Evolutionary conservation across 2,329 filamentous ascomycete species (phyloP).

Genomic region (Albophoma yamanashiensis): DNA sequence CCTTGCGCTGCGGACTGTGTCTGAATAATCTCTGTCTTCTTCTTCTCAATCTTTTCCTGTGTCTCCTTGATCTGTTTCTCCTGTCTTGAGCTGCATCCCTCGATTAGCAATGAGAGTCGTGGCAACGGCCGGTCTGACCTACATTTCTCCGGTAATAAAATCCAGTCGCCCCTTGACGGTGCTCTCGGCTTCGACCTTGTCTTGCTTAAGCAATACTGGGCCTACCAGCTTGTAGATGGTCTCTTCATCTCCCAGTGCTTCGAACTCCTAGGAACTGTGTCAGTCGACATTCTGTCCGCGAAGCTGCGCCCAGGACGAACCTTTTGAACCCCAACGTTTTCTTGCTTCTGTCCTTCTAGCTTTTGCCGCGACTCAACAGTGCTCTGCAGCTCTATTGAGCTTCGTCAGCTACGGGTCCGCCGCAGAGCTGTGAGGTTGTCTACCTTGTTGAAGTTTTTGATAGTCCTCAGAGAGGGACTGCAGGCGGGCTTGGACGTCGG

Average conservation of each 20-base stretch:
- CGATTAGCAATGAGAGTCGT: slow-evolving; percentile 5
- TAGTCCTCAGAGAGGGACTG: slow-evolving; percentile 82
- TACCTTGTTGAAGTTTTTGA: slow-evolving; percentile 75
- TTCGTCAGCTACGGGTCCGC: background rate
- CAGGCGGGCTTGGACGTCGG: slow-evolving; percentile 63
- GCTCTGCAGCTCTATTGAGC: slow-evolving; percentile 59
- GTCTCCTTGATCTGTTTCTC: slow-evolving; percentile 44
- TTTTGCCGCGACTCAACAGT: slow-evolving; percentile 74
- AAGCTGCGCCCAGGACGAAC: slow-evolving; percentile 27
- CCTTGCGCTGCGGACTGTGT: slow-evolving; percentile 39
- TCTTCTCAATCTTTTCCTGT: slow-evolving; percentile 46
- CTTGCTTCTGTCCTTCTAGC: slow-evolving; percentile 86
- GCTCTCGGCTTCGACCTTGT: slow-evolving; percentile 79
- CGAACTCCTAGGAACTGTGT: slow-evolving; percentile 57
- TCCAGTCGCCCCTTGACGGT: slow-evolving; percentile 85
- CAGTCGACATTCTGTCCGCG: background rate
- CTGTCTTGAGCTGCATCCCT: slow-evolving; percentile 21
- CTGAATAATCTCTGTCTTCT: slow-evolving; percentile 50
- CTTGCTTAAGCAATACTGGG: slow-evolving; percentile 88
- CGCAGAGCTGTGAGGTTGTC: slow-evolving; percentile 1
- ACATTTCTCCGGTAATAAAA: slow-evolving; percentile 94
- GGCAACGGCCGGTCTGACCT: slow-evolving; percentile 18
- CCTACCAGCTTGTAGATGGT: slow-evolving; percentile 95
- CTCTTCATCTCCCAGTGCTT: slow-evolving; percentile 64
- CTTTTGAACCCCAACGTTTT: slow-evolving; percentile 81